Evolutionary conservation across 768 basidiomycete genomes (phyloP).

Genomic region (Suillus lakei): DNA sequence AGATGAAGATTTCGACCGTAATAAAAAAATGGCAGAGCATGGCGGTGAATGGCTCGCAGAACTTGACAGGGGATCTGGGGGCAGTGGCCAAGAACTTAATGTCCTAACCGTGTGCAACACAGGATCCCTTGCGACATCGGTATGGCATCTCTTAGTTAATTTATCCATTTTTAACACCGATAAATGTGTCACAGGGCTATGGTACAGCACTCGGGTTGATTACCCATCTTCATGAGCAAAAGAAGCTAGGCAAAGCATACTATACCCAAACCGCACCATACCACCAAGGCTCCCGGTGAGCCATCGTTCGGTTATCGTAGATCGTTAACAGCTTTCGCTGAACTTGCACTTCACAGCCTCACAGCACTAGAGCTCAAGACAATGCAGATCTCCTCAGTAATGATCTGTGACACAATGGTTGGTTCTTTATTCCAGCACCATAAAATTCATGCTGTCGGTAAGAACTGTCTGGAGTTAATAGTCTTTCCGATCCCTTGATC

Average conservation of each 20-base stretch:
- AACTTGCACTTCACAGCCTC: conserved; percentile 50
- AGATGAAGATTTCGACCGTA: conserved; percentile 86
- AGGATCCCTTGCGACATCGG: conserved; percentile 94
- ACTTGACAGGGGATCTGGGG: conserved; percentile 45
- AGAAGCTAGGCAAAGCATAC: conserved; percentile 80
- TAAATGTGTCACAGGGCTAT: conserved; percentile 66
- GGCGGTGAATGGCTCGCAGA: conserved; percentile 87
- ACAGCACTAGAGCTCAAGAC: conserved; percentile 90
- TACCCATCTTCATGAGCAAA: conserved; percentile 82
- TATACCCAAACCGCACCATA: conserved; percentile 96
- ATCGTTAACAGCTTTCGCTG: not conserved
- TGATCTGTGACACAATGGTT: conserved; percentile 99
- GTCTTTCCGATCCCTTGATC: not conserved
- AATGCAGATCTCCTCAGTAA: conserved; percentile 81
- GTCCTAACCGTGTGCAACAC: conserved; percentile 97
- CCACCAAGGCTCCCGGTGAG: conserved; percentile 85
- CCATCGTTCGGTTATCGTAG: not conserved
- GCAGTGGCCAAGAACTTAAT: conserved; percentile 59
- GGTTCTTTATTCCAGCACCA: conserved; percentile 92
- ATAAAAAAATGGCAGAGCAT: conserved; percentile 81
- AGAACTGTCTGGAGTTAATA: conserved; percentile 22
- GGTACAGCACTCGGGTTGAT: conserved; percentile 95
- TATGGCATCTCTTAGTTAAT: conserved; percentile 38
- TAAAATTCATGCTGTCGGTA: conserved; percentile 81
- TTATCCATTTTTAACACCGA: conserved; percentile 3